Percentiles rank a stretch among this genome's conserved stretches.
phyloP scores from a whole-genome alignment of 139 green algal genomes.

The Ettlia oleoabundans region DNA sequence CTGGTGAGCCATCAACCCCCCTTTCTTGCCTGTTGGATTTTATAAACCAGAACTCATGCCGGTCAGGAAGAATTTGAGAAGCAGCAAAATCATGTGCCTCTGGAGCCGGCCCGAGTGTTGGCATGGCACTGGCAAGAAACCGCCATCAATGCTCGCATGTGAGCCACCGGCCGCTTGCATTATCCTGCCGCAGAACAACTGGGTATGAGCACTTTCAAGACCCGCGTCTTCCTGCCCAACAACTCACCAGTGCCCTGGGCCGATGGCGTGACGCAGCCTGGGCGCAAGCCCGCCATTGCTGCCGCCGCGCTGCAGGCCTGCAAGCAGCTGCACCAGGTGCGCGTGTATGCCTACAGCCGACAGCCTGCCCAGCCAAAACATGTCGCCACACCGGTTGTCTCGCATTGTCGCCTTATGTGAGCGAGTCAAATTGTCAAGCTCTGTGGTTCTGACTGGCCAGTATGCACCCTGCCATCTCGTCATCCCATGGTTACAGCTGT shows the following conservation, averaged over 20 bases:
- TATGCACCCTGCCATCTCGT: too few relatives aligned
- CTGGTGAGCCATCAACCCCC: slow-evolving; percentile 4
- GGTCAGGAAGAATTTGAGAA: background rate
- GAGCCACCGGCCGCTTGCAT: background rate
- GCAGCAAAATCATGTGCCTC: too few relatives aligned
- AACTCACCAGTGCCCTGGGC: slow-evolving; percentile 47
- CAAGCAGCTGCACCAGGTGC: slow-evolving; percentile 55
- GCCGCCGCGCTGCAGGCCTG: slow-evolving; percentile 50
- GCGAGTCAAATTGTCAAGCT: too few relatives aligned
- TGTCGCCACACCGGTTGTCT: background rate
- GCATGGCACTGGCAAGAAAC: too few relatives aligned
- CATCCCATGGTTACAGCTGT: too few relatives aligned
- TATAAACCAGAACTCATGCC: background rate
- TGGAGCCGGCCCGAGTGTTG: too few relatives aligned
- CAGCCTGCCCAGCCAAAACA: too few relatives aligned
- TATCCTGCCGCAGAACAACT: slow-evolving; percentile 16
- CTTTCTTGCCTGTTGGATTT: too few relatives aligned
- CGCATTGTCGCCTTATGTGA: too few relatives aligned
- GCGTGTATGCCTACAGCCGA: background rate
- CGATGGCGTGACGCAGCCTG: slow-evolving; percentile 24
- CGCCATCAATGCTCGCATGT: background rate
- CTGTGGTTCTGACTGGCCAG: too few relatives aligned
- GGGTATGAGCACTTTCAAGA: background rate
- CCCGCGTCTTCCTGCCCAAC: slow-evolving; percentile 45
- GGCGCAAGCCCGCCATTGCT: slow-evolving; percentile 29